Evolutionary conservation across 1,139 yeast species (phyloP), one percentile per base, ranked within the genome.

Genomic region (Taiozyma sp.): DNA sequence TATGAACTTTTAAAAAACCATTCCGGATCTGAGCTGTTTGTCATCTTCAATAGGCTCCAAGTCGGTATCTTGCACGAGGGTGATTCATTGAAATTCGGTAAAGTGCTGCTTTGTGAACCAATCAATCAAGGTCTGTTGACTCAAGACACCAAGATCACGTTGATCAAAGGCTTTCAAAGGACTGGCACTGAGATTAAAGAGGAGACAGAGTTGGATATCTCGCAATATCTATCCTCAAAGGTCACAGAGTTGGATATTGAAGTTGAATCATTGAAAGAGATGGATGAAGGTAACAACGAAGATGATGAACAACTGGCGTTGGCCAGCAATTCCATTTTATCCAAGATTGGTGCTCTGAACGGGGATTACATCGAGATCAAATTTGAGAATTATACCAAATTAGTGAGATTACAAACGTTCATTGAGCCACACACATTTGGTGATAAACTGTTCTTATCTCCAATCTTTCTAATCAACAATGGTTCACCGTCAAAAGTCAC

Each of bases 31-130:
- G 55, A 56, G 27, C 46, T 62, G 8, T 42, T 49, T 4, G 23
- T 45, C 0, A 44, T 53, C 2, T 43, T 62, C 36, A 49, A 27
- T 7, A 47, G 47, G 0, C 36, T 58, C 41, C 51, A 51, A 2
- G 19, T 59, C 13, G 51, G 51, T 6, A 19, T 63, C 3, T 43
- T 63, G 3, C 63, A 57, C 46, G 60, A 58, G 44, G 61, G 62
- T 30, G 60, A 61, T 22, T 12, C 39, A 13, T 40, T 56, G 23
- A 44, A 46, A 2, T 49, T 53, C 6, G 87, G 84, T 3, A 62
- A 61, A 9, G 76, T 87, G 6, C 65, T 79, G 8, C 75, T 84
- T 36, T 80, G 91, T 63, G 96, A 87, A 57, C 96, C 96, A 0
- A 75, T 81, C 1, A 80, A 79, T 44, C 95, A 87, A 63, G 96